Conservation (phyloP, 176 grass and related monocot genomes). For the Miscanthus lutarioriparius region DNA sequence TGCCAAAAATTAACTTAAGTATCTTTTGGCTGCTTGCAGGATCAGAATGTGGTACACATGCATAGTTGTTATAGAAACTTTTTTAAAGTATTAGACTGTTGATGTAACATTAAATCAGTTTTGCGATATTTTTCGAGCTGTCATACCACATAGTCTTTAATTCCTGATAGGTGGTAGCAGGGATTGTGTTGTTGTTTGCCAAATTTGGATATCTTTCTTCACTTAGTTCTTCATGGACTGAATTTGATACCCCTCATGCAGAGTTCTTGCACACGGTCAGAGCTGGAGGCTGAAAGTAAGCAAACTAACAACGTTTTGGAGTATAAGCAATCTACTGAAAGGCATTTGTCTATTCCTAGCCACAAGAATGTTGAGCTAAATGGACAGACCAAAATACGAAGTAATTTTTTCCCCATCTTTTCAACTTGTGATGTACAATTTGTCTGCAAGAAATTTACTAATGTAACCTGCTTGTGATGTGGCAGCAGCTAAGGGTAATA, state of each 20-base stretch:
- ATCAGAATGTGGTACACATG: neutral
- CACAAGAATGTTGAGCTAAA: neutral
- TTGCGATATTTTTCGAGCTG: neutral
- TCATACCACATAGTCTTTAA: neutral
- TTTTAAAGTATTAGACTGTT: constrained; percentile 10
- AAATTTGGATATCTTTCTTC: constrained; percentile 23
- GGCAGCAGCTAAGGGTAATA: constrained; percentile 35
- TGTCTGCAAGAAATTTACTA: constrained; percentile 17
- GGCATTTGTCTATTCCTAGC: constrained; percentile 12
- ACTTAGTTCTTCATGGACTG: constrained; percentile 31
- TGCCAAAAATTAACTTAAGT: constrained; percentile 32
- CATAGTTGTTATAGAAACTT: neutral
- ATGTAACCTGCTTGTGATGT: constrained; percentile 35
- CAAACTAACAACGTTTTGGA: constrained; percentile 47
- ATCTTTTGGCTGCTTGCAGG: constrained; percentile 12
- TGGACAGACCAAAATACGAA: constrained; percentile 15
- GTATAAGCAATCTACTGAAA: constrained; percentile 36
- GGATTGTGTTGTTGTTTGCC: neutral
- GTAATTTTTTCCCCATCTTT: constrained; percentile 19
- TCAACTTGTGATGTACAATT: neutral
- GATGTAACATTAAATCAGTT: neutral
- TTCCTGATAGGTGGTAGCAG: neutral
- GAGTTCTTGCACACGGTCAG: constrained; percentile 98
- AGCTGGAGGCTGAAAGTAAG: constrained; percentile 83
- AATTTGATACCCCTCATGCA: constrained; percentile 43